Conservation (phyloP, 768 basidiomycete genomes). For the Pulveroboletus sp. region DNA sequence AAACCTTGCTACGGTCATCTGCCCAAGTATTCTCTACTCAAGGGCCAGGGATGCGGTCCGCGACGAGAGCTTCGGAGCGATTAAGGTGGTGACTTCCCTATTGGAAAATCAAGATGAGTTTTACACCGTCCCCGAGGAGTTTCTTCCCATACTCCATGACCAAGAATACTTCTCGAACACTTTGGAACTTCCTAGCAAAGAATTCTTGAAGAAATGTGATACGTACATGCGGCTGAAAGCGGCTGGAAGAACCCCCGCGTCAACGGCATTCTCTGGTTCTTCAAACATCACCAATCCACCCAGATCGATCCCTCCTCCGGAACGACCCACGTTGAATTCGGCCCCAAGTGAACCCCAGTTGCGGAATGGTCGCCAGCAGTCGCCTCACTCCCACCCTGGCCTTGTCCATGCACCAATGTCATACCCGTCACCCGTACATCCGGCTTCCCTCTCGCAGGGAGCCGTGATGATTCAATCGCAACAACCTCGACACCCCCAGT, state of each 20-base stretch:
- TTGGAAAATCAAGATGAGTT: constrained; percentile 94
- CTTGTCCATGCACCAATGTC: constrained; percentile 41
- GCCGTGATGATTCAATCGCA: constrained; percentile 41
- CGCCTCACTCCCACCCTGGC: constrained; percentile 38
- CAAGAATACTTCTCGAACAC: constrained; percentile 88
- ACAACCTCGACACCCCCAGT: constrained; percentile 35
- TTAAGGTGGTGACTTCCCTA: constrained; percentile 78
- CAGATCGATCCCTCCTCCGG: constrained; percentile 35
- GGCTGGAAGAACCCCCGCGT: constrained; percentile 44
- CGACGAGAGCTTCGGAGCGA: constrained; percentile 89
- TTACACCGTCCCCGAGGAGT: constrained; percentile 91
- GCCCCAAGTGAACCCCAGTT: constrained; percentile 36
- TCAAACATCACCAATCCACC: constrained; percentile 19
- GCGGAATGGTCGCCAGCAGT: constrained; percentile 38
- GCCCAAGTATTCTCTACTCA: constrained; percentile 95
- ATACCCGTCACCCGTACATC: constrained; percentile 42
- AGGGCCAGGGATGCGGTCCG: constrained; percentile 78
- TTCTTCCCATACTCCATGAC: constrained; percentile 79
- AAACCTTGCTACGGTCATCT: constrained; percentile 95
- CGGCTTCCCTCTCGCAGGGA: constrained; percentile 42
- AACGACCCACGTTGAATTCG: constrained; percentile 42
- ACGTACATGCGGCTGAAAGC: constrained; percentile 78
- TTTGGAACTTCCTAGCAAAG: constrained; percentile 87
- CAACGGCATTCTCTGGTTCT: constrained; percentile 27
- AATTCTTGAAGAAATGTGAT: constrained; percentile 93